phyloP scores from a whole-genome alignment of 495 filamentous ascomycete genomes.

The Talaromyces ruber region DNA sequence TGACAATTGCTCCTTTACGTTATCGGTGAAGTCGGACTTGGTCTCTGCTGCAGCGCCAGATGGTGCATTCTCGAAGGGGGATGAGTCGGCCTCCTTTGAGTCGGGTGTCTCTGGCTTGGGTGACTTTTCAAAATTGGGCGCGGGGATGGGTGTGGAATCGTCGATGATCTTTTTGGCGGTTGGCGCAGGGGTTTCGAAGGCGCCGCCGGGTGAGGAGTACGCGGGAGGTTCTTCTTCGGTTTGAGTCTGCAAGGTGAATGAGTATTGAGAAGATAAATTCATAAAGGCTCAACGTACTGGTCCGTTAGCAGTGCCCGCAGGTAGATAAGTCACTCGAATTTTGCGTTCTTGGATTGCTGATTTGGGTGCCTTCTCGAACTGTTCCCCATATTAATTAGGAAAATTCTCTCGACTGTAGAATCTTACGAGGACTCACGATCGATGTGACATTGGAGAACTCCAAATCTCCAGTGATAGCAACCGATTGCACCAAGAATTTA shows the following conservation, averaged over 20 bases:
- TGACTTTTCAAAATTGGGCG: constrained; percentile 36
- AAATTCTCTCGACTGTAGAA: background rate
- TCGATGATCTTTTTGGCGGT: constrained; percentile 16
- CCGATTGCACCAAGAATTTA: constrained; percentile 97
- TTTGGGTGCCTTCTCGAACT: constrained; percentile 70
- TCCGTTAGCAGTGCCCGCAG: constrained; percentile 48
- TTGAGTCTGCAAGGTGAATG: constrained; percentile 10
- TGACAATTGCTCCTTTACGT: constrained; percentile 57
- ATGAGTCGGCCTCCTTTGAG: constrained; percentile 13
- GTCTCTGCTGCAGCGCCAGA: constrained; percentile 34
- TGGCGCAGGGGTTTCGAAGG: constrained; percentile 41
- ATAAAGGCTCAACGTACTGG: constrained; percentile 23
- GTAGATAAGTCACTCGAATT: constrained; percentile 83
- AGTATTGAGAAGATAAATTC: background rate
- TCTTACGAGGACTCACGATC: constrained; percentile 50
- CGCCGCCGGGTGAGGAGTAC: constrained; percentile 47
- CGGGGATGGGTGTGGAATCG: constrained; percentile 24
- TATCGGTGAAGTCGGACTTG: constrained; percentile 32
- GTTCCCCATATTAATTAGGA: background rate
- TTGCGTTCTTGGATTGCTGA: constrained; percentile 80
- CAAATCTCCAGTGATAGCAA: constrained; percentile 72
- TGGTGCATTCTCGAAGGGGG: constrained; percentile 21
- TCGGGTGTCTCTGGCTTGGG: constrained; percentile 28
- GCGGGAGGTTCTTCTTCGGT: constrained; percentile 44
- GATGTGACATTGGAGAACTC: constrained; percentile 70